Percentiles rank a stretch among this genome's conserved stretches.
These are phyloP conservation scores for Pseudogymnoascus sp. DNA, from an alignment of 2,329 filamentous ascomycete species.

Conservation along the genomic window DNA sequence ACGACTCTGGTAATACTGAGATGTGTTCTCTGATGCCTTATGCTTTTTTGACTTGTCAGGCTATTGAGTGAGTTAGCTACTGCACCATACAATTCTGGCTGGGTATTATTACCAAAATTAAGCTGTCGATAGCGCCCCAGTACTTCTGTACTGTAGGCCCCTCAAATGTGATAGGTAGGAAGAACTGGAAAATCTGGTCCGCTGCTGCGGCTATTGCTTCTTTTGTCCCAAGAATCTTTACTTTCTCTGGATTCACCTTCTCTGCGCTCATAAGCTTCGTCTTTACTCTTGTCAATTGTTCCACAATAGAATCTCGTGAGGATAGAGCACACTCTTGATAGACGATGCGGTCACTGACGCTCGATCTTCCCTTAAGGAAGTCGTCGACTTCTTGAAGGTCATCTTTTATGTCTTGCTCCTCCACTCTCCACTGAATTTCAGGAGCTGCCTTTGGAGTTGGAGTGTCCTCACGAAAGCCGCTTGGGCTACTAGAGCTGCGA, in stretches of 20 bases:
- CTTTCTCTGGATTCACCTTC: slow-evolving; percentile 14
- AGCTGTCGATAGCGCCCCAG: slow-evolving; percentile 34
- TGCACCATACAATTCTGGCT: not conserved
- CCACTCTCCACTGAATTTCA: not conserved
- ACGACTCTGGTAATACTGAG: not conserved
- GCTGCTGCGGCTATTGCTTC: slow-evolving; percentile 36
- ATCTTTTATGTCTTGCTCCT: slow-evolving; percentile 7
- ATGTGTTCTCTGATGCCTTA: not conserved
- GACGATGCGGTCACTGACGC: slow-evolving; percentile 14
- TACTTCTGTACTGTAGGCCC: slow-evolving; percentile 34
- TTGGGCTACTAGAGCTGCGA: slow-evolving; percentile 1
- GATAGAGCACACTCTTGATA: slow-evolving; percentile 13
- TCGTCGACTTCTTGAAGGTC: slow-evolving; percentile 17
- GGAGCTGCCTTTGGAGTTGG: slow-evolving; percentile 5
- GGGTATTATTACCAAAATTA: not conserved
- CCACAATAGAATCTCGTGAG: slow-evolving; percentile 10
- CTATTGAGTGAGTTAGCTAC: not conserved
- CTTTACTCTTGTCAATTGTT: slow-evolving; percentile 7
- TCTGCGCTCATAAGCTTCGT: slow-evolving; percentile 4
- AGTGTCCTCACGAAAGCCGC: not conserved
- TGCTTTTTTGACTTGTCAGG: not conserved
- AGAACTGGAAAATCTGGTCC: slow-evolving; percentile 35
- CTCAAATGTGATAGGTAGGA: slow-evolving; percentile 31
- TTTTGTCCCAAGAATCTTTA: slow-evolving; percentile 20
- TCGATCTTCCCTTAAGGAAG: slow-evolving; percentile 15